Evolutionary conservation across 2,329 filamentous ascomycete genomes (phyloP).

Genomic region (Aspergillus ochraceoroseus): DNA sequence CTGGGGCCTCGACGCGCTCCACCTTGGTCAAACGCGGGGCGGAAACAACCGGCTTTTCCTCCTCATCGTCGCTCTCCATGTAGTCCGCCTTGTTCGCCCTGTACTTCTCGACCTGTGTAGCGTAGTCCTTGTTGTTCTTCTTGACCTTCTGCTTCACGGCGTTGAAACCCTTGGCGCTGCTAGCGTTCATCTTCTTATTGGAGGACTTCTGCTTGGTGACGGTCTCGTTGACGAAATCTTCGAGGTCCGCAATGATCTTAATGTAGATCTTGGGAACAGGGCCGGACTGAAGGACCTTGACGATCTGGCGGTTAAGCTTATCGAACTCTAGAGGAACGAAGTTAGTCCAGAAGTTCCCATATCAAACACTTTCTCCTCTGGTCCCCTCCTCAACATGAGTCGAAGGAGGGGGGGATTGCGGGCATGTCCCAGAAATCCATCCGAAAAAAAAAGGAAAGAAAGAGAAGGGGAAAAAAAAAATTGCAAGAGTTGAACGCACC

Average conservation of each 20-base stretch:
- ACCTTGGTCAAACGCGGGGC: conserved; percentile 50
- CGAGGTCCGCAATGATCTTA: conserved; percentile 85
- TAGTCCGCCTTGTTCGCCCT: conserved; percentile 77
- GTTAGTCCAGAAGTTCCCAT: conserved; percentile 13
- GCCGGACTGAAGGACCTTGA: conserved; percentile 70
- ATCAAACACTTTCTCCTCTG: background rate
- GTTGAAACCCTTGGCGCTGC: conserved; percentile 88
- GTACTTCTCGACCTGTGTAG: conserved; percentile 80
- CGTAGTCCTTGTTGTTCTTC: conserved; percentile 97
- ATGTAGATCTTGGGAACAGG: conserved; percentile 87
- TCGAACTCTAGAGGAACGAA: conserved; percentile 66
- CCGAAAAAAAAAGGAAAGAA: background rate
- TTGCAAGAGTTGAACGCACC: conserved; percentile 68
- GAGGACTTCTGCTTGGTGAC: conserved; percentile 93
- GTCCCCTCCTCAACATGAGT: background rate
- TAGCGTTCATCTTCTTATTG: conserved; percentile 98
- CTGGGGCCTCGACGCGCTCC: conserved; percentile 43
- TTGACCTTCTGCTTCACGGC: conserved; percentile 97
- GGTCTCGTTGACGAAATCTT: conserved; percentile 90
- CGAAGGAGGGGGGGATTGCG: no score
- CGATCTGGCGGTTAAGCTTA: conserved; percentile 81
- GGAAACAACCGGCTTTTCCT: conserved; percentile 52
- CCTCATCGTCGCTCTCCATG: conserved; percentile 67
- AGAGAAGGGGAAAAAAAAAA: no score
- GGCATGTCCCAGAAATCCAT: background rate